These are phyloP conservation scores for Bathelium albidoporum DNA, from an alignment of 495 filamentous ascomycete genomes.

Conservation along the genomic window DNA sequence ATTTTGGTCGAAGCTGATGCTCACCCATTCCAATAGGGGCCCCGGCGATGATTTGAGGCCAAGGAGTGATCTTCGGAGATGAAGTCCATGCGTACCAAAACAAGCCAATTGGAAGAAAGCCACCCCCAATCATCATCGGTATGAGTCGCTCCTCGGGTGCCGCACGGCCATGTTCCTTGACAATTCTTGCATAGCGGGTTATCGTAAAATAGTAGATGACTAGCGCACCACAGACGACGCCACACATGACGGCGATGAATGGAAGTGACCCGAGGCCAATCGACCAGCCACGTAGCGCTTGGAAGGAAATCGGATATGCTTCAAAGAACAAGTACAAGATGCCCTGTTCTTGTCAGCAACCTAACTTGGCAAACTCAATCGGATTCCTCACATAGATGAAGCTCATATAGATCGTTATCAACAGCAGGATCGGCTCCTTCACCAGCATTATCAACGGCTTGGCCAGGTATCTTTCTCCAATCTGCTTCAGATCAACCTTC, in stretches of 20 bases:
- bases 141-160: slow-evolving; percentile 24
- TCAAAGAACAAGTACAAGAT: slow-evolving; percentile 25
- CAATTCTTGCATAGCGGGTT: slow-evolving; percentile 4
- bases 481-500: slow-evolving; percentile 27
- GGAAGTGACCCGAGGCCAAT: slow-evolving; percentile 17
- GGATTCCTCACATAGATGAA: slow-evolving; percentile 19
- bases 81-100: slow-evolving; percentile 29
- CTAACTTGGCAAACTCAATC: neutral
- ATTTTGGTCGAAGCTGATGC: slow-evolving; percentile 16
- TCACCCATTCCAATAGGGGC: slow-evolving; percentile 18
- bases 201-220: neutral
- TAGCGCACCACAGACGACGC: neutral
- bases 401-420: slow-evolving; percentile 32
- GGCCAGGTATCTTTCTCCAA: slow-evolving; percentile 30
- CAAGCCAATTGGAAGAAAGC: slow-evolving; percentile 19
- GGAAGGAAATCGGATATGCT: slow-evolving; percentile 23
- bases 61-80: slow-evolving; percentile 13
- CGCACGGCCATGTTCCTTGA: slow-evolving; percentile 26
- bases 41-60: slow-evolving; percentile 19
- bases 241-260: slow-evolving; percentile 11
- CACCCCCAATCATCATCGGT: slow-evolving; percentile 23
- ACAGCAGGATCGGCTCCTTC: slow-evolving; percentile 47
- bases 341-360: slow-evolving; percentile 25
- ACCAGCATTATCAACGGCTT: slow-evolving; percentile 50
- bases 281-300: slow-evolving; percentile 20